Evolutionary conservation across 129 eudicot genomes (phyloP).

Genomic region (Saussurea involucrata): DNA sequence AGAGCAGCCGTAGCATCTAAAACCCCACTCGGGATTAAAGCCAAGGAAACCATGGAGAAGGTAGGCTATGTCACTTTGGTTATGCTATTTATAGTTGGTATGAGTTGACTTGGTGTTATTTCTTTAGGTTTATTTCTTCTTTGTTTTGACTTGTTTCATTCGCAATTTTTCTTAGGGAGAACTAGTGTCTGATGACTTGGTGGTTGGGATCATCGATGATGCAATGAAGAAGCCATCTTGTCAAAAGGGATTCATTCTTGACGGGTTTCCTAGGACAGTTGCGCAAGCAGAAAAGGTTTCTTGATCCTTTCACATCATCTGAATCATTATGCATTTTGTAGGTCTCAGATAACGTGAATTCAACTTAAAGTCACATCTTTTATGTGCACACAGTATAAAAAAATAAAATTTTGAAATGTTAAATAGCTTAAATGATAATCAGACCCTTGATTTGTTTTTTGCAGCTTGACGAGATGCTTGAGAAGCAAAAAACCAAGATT

Average conservation of each 20-base stretch:
- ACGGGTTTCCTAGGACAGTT: constrained; percentile 88
- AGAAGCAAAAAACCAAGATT: constrained; percentile 59
- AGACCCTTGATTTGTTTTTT: constrained; percentile 10
- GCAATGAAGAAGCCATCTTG: constrained; percentile 94
- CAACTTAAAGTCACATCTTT: not conserved
- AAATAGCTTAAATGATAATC: not conserved
- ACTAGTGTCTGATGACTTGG: constrained; percentile 91
- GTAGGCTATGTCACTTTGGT: constrained; percentile 24
- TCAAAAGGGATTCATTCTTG: constrained; percentile 87
- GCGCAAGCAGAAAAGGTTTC: constrained; percentile 81
- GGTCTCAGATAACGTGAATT: not conserved
- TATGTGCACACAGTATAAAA: not conserved
- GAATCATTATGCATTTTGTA: not conserved
- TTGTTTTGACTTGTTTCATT: not conserved
- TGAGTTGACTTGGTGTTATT: not conserved
- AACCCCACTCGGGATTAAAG: constrained; percentile 84
- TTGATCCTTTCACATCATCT: not conserved
- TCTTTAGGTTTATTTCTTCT: not conserved
- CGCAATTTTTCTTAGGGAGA: constrained; percentile 51
- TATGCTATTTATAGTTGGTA: not conserved
- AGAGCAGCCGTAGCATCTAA: constrained; percentile 93
- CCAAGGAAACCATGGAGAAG: constrained; percentile 97
- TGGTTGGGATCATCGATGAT: constrained; percentile 87
- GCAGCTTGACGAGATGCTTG: constrained; percentile 93
- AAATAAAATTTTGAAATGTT: not conserved